A percentile compares a stretch with the other conserved stretches of the same genome.
Conservation (phyloP, 305 asterid species). For the Salvia sclarea region DNA sequence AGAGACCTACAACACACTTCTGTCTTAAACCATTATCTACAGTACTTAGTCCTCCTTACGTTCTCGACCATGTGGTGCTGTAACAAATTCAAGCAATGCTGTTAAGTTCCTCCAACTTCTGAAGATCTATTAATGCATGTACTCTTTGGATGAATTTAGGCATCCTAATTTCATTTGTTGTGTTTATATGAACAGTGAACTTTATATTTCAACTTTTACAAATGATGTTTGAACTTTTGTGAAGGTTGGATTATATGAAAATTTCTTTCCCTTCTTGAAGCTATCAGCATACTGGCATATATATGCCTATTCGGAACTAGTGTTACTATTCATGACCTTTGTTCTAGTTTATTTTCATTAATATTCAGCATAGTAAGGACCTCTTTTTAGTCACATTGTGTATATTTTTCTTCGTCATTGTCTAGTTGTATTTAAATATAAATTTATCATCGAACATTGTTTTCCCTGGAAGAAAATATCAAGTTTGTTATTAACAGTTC, state of each 20-base stretch:
- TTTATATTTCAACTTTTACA: neutral
- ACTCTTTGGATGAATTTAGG: slow-evolving; percentile 11
- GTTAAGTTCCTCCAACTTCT: slow-evolving; percentile 22
- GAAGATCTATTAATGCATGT: neutral
- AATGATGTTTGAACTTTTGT: neutral
- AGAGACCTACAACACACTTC: slow-evolving; percentile 39
- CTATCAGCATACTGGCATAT: neutral
- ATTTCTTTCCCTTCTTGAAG: neutral
- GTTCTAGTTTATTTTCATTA: neutral
- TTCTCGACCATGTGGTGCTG: slow-evolving; percentile 15
- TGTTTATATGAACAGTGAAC: neutral
- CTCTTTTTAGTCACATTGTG: slow-evolving; percentile 2
- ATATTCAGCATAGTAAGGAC: neutral
- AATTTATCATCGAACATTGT: neutral
- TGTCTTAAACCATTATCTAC: neutral
- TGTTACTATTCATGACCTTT: slow-evolving; percentile 1
- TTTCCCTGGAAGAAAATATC: neutral
- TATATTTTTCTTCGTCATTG: neutral
- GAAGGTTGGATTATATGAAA: slow-evolving; percentile 17
- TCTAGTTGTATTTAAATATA: neutral
- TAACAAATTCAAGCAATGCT: slow-evolving; percentile 18
- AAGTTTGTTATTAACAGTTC: neutral
- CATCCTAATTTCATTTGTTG: slow-evolving; percentile 1
- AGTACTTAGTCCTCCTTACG: slow-evolving; percentile 22
- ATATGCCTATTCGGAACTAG: neutral